phyloP scores from a whole-genome alignment of 164 flowering plant species.

The Stephania japonica region DNA sequence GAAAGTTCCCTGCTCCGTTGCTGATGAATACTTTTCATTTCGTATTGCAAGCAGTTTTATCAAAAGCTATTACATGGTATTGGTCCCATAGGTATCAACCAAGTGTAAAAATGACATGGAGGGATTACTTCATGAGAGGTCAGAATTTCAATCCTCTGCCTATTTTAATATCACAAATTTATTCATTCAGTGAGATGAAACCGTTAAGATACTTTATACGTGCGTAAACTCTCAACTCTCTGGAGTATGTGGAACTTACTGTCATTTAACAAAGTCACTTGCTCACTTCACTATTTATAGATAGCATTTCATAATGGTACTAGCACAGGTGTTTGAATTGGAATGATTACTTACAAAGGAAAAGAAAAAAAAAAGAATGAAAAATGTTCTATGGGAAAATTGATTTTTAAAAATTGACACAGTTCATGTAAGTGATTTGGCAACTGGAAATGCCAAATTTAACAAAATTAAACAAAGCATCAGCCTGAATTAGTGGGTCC shows the following conservation, averaged over 20 bases:
- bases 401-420: background rate
- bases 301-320: background rate
- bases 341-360: background rate
- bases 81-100: conserved; percentile 67
- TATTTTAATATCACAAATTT: conserved; percentile 4
- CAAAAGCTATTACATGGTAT: conserved; percentile 60
- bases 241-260: background rate
- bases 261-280: background rate
- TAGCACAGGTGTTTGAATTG: background rate
- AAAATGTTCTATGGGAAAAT: background rate
- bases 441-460: background rate
- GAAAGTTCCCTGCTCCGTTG: conserved; percentile 96
- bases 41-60: conserved; percentile 87
- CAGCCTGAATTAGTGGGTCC: too few relatives aligned
- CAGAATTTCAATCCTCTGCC: conserved; percentile 11
- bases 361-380: background rate
- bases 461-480: too few relatives aligned
- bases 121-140: conserved; percentile 85
- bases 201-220: background rate
- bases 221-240: background rate
- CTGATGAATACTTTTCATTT: conserved; percentile 96
- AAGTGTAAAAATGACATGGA: conserved; percentile 72
- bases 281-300: background rate
- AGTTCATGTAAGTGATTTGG: background rate
- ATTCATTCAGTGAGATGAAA: background rate